A percentile compares a stretch with the other conserved stretches of the same genome.
Evolutionary conservation across 1,139 yeast genomes (phyloP).

Genomic region (Saccharomyces hybrid): DNA sequence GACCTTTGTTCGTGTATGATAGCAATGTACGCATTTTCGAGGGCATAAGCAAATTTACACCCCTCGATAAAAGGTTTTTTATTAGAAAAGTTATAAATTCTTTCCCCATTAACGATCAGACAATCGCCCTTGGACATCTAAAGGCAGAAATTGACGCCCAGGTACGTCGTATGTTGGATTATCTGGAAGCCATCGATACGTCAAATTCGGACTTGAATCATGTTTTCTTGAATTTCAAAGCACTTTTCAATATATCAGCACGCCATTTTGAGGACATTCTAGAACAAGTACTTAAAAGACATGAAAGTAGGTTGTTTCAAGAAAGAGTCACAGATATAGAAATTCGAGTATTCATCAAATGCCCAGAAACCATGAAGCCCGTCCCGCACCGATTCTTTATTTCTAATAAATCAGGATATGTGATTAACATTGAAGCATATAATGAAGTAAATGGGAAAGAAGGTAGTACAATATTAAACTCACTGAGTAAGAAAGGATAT

Average conservation of each 20-base stretch:
- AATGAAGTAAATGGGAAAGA: conserved; percentile 82
- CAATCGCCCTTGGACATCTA: conserved; percentile 82
- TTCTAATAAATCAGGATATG: conserved; percentile 91
- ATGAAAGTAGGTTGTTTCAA: conserved; percentile 93
- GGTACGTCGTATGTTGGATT: conserved; percentile 89
- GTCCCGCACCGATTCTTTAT: conserved; percentile 93
- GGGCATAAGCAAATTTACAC: conserved; percentile 85
- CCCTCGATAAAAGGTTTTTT: conserved; percentile 87
- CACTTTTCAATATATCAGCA: conserved; percentile 83
- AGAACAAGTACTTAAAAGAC: conserved; percentile 91
- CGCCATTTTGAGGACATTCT: conserved; percentile 93
- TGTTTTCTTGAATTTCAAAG: conserved; percentile 88
- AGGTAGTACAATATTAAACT: conserved; percentile 93
- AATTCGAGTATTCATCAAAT: conserved; percentile 87
- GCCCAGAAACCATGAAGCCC: conserved; percentile 72
- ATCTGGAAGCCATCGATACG: conserved; percentile 85
- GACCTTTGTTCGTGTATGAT: conserved; percentile 89
- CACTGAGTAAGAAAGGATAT: conserved; percentile 35
- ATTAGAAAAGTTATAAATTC: conserved; percentile 94
- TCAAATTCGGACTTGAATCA: conserved; percentile 91
- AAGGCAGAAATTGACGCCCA: conserved; percentile 93
- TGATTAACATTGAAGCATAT: conserved; percentile 85
- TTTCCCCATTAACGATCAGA: conserved; percentile 82
- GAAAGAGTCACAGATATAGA: conserved; percentile 93
- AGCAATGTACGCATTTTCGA: conserved; percentile 93